Evolutionary conservation across 1,284 basidiomycete genomes (phyloP).

Genomic region (Ganoderma lucidum): DNA sequence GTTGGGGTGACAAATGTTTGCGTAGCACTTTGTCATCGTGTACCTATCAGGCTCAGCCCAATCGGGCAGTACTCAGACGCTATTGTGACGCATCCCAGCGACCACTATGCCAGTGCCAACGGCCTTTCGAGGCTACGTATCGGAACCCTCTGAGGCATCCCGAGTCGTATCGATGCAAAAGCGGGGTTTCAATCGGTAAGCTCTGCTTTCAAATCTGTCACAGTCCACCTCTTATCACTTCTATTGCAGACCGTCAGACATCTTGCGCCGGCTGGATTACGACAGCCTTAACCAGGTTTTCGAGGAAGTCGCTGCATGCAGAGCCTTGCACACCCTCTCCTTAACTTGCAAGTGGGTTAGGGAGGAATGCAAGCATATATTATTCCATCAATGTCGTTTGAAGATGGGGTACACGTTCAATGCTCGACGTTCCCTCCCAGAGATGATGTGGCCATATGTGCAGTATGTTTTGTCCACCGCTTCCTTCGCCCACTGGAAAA

Average conservation of each 20-base stretch:
- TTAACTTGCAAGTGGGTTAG: conserved; percentile 1
- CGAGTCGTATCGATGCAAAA: background rate
- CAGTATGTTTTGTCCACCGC: background rate
- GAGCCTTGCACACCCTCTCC: background rate
- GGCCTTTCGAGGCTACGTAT: too few species aligned
- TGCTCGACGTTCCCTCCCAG: background rate
- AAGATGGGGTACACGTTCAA: background rate
- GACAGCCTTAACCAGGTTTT: background rate
- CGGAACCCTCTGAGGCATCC: too few species aligned
- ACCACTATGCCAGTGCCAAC: too few species aligned
- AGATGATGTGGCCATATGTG: conserved; percentile 1
- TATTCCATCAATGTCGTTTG: background rate
- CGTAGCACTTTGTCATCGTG: too few species aligned
- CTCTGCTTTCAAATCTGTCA: background rate
- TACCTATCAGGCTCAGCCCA: too few species aligned
- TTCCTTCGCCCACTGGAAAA: background rate
- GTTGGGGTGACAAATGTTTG: too few species aligned
- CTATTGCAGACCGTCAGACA: background rate
- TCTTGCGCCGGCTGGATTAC: background rate
- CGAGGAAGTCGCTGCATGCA: background rate
- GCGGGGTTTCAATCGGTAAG: background rate
- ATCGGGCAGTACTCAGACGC: too few species aligned
- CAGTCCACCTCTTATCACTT: background rate
- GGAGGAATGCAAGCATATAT: background rate
- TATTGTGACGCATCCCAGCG: too few species aligned